These are phyloP conservation scores for Sungouiozyma ichnusensis DNA, from an alignment of 805 yeast genomes.

Conservation along the genomic window DNA sequence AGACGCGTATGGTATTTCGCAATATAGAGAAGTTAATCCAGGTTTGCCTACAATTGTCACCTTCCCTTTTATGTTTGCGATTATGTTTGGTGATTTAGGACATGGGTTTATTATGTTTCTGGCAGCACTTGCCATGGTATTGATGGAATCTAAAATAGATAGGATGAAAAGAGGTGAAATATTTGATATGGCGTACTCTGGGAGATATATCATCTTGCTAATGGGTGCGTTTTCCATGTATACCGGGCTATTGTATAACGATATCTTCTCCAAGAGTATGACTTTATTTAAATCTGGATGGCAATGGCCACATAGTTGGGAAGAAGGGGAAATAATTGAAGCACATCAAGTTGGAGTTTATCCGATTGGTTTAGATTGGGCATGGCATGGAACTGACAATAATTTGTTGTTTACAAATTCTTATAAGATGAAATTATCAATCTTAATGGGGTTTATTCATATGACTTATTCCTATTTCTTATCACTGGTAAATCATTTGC, in stretches of 20 bases:
- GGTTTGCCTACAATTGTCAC: constrained; percentile 67
- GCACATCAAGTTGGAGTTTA: constrained; percentile 45
- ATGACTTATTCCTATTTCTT: constrained; percentile 64
- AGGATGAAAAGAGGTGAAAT: constrained; percentile 60
- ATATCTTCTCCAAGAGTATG: constrained; percentile 60
- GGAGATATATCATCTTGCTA: constrained; percentile 55
- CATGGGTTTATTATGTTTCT: constrained; percentile 57
- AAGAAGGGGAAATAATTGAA: constrained; percentile 38
- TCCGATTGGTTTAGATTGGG: constrained; percentile 56
- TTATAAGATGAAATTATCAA: constrained; percentile 67
- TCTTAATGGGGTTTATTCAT: constrained; percentile 64
- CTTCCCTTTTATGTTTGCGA: constrained; percentile 74
- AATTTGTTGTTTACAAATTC: constrained; percentile 60
- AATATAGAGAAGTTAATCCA: constrained; percentile 66
- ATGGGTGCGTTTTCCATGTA: constrained; percentile 70
- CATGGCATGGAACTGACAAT: constrained; percentile 77
- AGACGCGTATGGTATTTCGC: constrained; percentile 71
- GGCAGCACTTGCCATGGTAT: constrained; percentile 45
- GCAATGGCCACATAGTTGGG: constrained; percentile 48
- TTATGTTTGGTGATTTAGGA: constrained; percentile 77
- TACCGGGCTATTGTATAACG: constrained; percentile 66
- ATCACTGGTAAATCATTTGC: constrained; percentile 52
- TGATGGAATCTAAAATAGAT: constrained; percentile 43
- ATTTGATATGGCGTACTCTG: constrained; percentile 65
- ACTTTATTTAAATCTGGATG: constrained; percentile 60